These are phyloP conservation scores for Nemania bipapillata DNA, from an alignment of 2,329 filamentous ascomycete species.

Conservation along the genomic window DNA sequence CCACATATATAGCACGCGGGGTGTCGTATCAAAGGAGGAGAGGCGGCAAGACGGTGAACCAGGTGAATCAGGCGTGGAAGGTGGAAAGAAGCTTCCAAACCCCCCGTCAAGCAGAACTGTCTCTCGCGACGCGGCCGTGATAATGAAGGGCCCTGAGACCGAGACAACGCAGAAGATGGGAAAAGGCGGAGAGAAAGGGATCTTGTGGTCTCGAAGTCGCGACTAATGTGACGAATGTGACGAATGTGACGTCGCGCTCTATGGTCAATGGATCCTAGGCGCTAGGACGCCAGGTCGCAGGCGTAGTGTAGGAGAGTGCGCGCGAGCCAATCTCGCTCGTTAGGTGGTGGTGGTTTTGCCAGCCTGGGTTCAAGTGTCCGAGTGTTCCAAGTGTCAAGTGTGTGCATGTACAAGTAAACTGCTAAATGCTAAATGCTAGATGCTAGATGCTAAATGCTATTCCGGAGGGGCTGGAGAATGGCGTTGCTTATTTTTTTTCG, in stretches of 20 bases:
- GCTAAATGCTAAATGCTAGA: too few relatives aligned
- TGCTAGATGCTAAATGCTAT: conserved; percentile 35
- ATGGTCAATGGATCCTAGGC: conserved; percentile 36
- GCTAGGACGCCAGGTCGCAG: conserved; percentile 27
- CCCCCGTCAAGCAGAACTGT: conserved; percentile 39
- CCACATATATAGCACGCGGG: conserved; percentile 44
- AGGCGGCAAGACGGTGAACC: conserved; percentile 42
- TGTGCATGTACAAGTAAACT: too few relatives aligned
- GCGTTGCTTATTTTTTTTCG: conserved; percentile 33
- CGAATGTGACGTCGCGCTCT: conserved; percentile 44
- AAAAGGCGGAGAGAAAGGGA: conserved; percentile 42
- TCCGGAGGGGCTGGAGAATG: conserved; percentile 37
- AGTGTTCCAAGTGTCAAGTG: too few relatives aligned
- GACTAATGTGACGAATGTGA: conserved; percentile 28
- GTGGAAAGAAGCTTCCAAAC: conserved; percentile 48
- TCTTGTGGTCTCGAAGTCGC: conserved; percentile 49
- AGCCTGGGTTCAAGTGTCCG: conserved; percentile 30
- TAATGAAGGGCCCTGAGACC: conserved; percentile 38
- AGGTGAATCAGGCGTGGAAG: conserved; percentile 45
- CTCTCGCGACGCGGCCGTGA: conserved; percentile 43
- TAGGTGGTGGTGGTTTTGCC: conserved; percentile 28
- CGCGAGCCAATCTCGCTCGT: conserved; percentile 32
- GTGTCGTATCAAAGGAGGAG: conserved; percentile 40
- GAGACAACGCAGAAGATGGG: conserved; percentile 28
- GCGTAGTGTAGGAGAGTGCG: conserved; percentile 30